These are phyloP conservation scores for Malus sylvestris DNA, from an alignment of 306 rosid genomes.

Conservation along the genomic window DNA sequence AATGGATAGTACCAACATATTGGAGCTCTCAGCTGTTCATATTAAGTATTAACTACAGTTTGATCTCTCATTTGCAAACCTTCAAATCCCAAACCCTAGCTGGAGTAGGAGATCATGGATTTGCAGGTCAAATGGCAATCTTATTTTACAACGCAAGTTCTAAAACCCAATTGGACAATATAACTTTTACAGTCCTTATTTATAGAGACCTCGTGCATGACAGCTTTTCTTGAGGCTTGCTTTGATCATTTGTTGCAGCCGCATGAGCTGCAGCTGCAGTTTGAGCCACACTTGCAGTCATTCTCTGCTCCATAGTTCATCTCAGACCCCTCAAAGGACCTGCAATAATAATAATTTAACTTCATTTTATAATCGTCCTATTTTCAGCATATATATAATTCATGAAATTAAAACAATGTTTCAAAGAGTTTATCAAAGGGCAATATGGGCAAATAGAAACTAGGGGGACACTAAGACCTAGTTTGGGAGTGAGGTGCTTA, in stretches of 20 bases:
- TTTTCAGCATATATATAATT: background rate
- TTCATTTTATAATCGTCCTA: background rate
- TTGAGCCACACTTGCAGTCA: conserved; percentile 23
- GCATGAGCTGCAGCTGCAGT: conserved; percentile 26
- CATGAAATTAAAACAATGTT: background rate
- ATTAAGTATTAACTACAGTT: too few species aligned
- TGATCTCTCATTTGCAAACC: background rate
- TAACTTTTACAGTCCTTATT: background rate
- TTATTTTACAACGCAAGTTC: background rate
- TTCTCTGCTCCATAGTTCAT: conserved; percentile 22
- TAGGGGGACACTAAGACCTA: background rate
- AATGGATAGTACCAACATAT: background rate
- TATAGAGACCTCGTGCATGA: background rate
- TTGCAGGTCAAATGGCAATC: background rate
- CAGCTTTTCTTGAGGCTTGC: background rate
- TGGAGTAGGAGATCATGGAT: background rate
- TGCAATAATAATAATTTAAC: background rate
- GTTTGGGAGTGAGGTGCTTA: too few species aligned
- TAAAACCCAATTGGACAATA: background rate
- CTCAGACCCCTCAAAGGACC: conserved; percentile 14
- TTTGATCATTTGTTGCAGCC: conserved; percentile 17
- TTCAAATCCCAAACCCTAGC: background rate
- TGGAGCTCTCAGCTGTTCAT: background rate
- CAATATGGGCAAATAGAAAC: background rate
- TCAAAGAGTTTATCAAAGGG: background rate